phyloP scores from a whole-genome alignment of 2,329 filamentous ascomycete species.

The Trichoderma harzianum region DNA sequence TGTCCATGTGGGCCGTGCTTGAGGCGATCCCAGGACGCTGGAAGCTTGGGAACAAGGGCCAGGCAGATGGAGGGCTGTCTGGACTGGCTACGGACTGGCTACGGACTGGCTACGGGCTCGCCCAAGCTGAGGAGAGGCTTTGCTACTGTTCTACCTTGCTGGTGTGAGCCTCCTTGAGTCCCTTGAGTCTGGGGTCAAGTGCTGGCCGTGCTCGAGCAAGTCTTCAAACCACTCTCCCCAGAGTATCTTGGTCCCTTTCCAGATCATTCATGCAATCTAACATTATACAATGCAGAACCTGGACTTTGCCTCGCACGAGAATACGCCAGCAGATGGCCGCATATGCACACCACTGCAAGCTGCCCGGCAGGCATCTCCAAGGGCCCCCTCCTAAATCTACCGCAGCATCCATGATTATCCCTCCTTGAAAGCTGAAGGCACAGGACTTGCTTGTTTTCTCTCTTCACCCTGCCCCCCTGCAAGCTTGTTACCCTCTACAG shows the following conservation, averaged over 20 bases:
- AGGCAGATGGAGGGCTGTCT: background rate
- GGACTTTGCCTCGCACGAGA: background rate
- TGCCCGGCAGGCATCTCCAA: background rate
- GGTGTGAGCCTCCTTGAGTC: background rate
- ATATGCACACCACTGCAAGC: background rate
- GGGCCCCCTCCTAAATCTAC: background rate
- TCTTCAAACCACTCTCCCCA: background rate
- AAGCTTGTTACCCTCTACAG: background rate
- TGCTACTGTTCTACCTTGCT: background rate
- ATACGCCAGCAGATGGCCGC: background rate
- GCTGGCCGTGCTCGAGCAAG: background rate
- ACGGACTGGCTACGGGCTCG: background rate
- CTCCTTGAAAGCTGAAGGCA: conserved; percentile 2
- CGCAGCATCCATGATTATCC: background rate
- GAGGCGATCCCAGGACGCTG: conserved; percentile 19
- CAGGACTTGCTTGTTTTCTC: conserved; percentile 3
- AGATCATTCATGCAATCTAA: background rate
- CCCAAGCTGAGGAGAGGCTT: background rate
- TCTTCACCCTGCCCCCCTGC: background rate
- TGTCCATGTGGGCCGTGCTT: conserved; percentile 17
- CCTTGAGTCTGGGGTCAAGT: background rate
- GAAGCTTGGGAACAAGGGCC: conserved; percentile 16
- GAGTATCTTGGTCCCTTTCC: background rate
- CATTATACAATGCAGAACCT: background rate
- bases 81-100: background rate